phyloP scores from a whole-genome alignment of 306 rosid genomes.

The Cucurbita ficifolia region DNA sequence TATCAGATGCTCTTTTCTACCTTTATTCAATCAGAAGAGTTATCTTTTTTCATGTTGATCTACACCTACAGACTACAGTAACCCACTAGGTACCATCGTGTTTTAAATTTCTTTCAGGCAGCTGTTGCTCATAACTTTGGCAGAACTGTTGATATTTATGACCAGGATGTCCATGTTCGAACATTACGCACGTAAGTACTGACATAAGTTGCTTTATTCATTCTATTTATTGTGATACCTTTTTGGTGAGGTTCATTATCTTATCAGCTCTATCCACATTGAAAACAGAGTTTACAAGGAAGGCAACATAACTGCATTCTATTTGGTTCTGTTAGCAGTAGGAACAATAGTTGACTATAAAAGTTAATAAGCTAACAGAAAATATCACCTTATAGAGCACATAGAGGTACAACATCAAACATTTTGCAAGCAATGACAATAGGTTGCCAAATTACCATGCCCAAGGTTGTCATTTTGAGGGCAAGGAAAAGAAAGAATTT shows the following conservation, averaged over 20 bases:
- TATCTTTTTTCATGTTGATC: neutral
- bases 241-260: neutral
- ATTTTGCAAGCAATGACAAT: neutral
- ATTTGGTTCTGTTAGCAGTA: neutral
- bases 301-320: neutral
- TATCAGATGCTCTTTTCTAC: neutral
- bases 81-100: neutral
- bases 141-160: constrained; percentile 68
- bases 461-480: neutral
- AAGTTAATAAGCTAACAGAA: neutral
- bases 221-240: neutral
- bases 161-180: constrained; percentile 74
- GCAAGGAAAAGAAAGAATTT: neutral
- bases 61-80: neutral
- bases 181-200: constrained; percentile 61
- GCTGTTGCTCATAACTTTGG: constrained; percentile 73
- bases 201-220: neutral
- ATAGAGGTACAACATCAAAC: neutral
- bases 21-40: neutral
- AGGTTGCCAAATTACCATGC: neutral
- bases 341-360: neutral
- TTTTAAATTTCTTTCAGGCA: constrained; percentile 32
- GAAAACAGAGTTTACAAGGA: neutral
- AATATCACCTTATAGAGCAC: neutral
- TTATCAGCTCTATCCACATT: neutral